A percentile compares a stretch with the other conserved stretches of the same genome.
Conservation (phyloP, 2,329 filamentous ascomycete genomes). For the Colletotrichum filicis region DNA sequence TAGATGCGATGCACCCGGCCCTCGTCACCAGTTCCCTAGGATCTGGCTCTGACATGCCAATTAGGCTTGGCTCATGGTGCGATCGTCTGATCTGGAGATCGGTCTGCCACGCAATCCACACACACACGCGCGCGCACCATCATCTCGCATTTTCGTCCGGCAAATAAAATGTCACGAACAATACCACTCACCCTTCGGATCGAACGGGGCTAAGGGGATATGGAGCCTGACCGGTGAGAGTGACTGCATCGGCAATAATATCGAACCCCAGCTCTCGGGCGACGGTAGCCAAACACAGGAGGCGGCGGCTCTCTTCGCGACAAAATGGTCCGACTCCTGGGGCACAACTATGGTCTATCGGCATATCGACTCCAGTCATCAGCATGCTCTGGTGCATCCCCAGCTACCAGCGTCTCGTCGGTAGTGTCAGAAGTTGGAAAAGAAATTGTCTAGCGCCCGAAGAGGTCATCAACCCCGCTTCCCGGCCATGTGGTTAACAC, state of each 20-base stretch:
- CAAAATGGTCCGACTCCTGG: neutral
- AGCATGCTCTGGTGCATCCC: conserved; percentile 2
- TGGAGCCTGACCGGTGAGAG: conserved; percentile 19
- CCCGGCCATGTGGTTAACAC: conserved; percentile 24
- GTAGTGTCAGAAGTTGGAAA: conserved; percentile 20
- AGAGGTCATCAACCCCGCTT: conserved; percentile 28
- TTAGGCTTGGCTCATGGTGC: conserved; percentile 29
- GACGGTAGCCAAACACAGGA: conserved; percentile 3
- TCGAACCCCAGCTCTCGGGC: neutral
- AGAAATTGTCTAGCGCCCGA: conserved; percentile 26
- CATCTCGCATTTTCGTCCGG: conserved; percentile 24
- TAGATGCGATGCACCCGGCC: neutral
- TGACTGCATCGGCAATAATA: conserved; percentile 21
- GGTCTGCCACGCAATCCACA: conserved; percentile 30
- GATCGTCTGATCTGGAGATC: conserved; percentile 38
- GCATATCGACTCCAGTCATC: conserved; percentile 1
- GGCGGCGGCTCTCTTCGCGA: neutral
- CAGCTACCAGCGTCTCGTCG: conserved; percentile 19
- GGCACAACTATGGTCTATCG: neutral
- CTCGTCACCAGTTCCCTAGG: conserved; percentile 14
- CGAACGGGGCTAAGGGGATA: neutral
- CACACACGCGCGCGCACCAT: conserved; percentile 4
- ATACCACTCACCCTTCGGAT: conserved; percentile 15
- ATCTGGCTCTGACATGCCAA: conserved; percentile 30
- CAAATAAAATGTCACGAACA: conserved; percentile 12